phyloP scores from a whole-genome alignment of 1,139 yeast genomes.

The Suhomyces yuchorum region DNA sequence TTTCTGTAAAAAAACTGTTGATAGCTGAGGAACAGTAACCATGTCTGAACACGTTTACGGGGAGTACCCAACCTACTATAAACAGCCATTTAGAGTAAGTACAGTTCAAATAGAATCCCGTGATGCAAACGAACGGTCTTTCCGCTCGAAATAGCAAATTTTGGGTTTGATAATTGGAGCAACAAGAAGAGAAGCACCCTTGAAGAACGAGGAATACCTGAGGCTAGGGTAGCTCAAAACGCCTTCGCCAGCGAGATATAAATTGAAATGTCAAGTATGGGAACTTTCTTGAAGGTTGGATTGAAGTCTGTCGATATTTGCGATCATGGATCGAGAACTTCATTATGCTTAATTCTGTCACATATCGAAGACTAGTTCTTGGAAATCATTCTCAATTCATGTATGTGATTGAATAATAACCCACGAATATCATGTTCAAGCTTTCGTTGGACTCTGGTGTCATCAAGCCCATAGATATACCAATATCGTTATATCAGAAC shows the following conservation, averaged over 20 bases:
- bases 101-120: neutral
- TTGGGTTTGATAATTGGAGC: neutral
- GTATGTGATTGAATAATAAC: no score
- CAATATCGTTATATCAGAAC: no score
- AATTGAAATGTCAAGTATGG: no score
- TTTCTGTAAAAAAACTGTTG: slow-evolving; percentile 11
- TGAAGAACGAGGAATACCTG: neutral
- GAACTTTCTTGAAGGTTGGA: neutral
- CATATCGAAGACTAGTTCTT: neutral
- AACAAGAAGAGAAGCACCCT: neutral
- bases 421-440: no score
- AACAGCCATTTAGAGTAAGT: slow-evolving; percentile 66
- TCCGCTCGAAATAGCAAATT: neutral
- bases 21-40: slow-evolving; percentile 6
- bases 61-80: slow-evolving; percentile 60
- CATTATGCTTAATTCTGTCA: neutral
- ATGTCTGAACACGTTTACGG: slow-evolving; percentile 47
- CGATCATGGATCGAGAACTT: neutral
- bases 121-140: neutral
- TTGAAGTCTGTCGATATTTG: neutral
- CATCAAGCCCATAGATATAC: no score
- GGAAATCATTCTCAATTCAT: no score
- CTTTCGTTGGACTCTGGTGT: no score
- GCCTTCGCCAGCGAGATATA: no score
- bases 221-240: no score